A percentile compares a stretch with the other conserved stretches of the same genome.
These are phyloP conservation scores for Onygenales sp. DNA, from an alignment of 2,329 filamentous ascomycete species.

Conservation along the genomic window DNA sequence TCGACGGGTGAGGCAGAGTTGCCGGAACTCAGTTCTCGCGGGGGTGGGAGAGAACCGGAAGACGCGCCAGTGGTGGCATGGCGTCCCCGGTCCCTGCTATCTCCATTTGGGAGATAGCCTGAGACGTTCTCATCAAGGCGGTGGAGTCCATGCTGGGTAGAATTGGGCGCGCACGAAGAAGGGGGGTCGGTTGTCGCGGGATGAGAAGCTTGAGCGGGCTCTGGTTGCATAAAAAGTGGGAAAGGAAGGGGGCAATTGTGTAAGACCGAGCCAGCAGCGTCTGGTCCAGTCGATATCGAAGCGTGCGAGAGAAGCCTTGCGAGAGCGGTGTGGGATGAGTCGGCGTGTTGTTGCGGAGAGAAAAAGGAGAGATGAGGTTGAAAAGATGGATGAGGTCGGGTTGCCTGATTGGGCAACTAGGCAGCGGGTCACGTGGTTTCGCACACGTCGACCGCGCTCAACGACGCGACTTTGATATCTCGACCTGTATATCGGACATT, in stretches of 20 bases:
- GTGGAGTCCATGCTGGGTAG: slow-evolving; percentile 53
- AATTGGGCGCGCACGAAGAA: slow-evolving; percentile 22
- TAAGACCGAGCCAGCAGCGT: slow-evolving; percentile 47
- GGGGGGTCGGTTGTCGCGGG: slow-evolving; percentile 32
- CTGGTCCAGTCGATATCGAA: slow-evolving; percentile 40
- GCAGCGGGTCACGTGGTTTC: background rate
- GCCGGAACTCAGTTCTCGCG: slow-evolving; percentile 21
- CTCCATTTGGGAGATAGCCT: slow-evolving; percentile 32
- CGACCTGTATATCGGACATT: too few relatives aligned
- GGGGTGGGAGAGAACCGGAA: slow-evolving; percentile 12
- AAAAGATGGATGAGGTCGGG: slow-evolving; percentile 1
- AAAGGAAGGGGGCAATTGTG: slow-evolving; percentile 20
- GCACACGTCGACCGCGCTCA: background rate
- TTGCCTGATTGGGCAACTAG: background rate
- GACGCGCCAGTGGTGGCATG: slow-evolving; percentile 17
- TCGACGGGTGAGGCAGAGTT: slow-evolving; percentile 37
- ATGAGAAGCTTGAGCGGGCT: slow-evolving; percentile 42
- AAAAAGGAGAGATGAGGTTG: slow-evolving; percentile 5
- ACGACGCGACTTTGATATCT: too few relatives aligned
- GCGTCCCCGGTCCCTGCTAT: slow-evolving; percentile 24
- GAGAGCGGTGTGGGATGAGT: slow-evolving; percentile 1
- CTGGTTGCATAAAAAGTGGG: slow-evolving; percentile 57
- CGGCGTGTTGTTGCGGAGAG: slow-evolving; percentile 2
- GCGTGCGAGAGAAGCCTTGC: slow-evolving; percentile 1
- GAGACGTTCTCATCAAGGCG: slow-evolving; percentile 35